Evolutionary conservation across 2,329 filamentous ascomycete genomes (phyloP).

Genomic region (Fusarium chuoi): DNA sequence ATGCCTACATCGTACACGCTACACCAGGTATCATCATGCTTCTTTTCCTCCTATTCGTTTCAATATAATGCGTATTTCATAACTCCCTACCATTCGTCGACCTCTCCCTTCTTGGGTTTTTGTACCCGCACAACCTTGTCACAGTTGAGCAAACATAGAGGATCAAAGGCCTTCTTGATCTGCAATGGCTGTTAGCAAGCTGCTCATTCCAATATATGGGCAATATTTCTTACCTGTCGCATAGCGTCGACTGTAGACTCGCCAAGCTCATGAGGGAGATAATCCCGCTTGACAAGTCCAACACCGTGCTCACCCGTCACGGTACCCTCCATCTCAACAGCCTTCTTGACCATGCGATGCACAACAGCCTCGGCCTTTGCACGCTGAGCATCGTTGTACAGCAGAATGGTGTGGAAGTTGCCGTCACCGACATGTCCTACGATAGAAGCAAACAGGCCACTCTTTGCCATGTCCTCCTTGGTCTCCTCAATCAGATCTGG

Average conservation of each 20-base stretch:
- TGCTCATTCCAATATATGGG: background rate
- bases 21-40: slow-evolving; percentile 25
- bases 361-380: slow-evolving; percentile 75
- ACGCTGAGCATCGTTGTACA: slow-evolving; percentile 74
- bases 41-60: background rate
- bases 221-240: slow-evolving; percentile 69
- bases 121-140: slow-evolving; percentile 75
- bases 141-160: slow-evolving; percentile 74
- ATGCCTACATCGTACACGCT: slow-evolving; percentile 33
- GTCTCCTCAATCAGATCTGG: slow-evolving; percentile 83
- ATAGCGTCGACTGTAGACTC: slow-evolving; percentile 81
- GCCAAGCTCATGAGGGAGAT: slow-evolving; percentile 81
- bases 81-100: slow-evolving; percentile 55
- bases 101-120: slow-evolving; percentile 55
- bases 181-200: slow-evolving; percentile 46
- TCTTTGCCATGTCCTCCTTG: slow-evolving; percentile 56
- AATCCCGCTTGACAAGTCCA: slow-evolving; percentile 85
- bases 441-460: slow-evolving; percentile 60
- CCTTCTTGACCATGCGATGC: slow-evolving; percentile 86
- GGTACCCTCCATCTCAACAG: slow-evolving; percentile 85
- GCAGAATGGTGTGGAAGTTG: slow-evolving; percentile 76
- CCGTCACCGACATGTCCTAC: slow-evolving; percentile 82
- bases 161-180: slow-evolving; percentile 85
- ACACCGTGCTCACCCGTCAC: slow-evolving; percentile 90
- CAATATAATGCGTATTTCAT: background rate